phyloP scores from a whole-genome alignment of 129 eudicot species.

The Ambrosia trifida region DNA sequence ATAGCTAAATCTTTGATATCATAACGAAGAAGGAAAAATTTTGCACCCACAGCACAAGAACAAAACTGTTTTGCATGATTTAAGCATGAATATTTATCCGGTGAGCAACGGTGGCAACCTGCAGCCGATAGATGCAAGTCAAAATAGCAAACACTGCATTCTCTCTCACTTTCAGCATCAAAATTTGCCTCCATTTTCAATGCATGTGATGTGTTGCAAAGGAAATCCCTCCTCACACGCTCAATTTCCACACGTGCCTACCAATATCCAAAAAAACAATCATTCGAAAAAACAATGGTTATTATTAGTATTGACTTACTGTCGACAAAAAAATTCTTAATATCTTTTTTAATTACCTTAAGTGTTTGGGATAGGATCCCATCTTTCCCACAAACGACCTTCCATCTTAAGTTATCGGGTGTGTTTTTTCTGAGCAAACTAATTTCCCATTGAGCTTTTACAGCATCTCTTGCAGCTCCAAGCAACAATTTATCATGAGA shows the following conservation, averaged over 20 bases:
- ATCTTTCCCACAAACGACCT: slow-evolving; percentile 89
- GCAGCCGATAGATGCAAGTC: slow-evolving; percentile 96
- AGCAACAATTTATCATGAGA: slow-evolving; percentile 95
- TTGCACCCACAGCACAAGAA: slow-evolving; percentile 79
- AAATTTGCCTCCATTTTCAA: slow-evolving; percentile 87
- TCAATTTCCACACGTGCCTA: slow-evolving; percentile 91
- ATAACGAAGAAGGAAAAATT: slow-evolving; percentile 86
- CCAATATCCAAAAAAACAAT: not conserved
- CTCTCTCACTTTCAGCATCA: slow-evolving; percentile 87
- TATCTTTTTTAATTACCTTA: slow-evolving; percentile 48
- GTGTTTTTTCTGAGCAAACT: slow-evolving; percentile 72
- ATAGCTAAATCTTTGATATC: slow-evolving; percentile 76
- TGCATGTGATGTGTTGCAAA: slow-evolving; percentile 70
- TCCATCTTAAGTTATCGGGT: slow-evolving; percentile 78
- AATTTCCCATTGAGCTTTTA: slow-evolving; percentile 94
- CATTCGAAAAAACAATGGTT: not conserved
- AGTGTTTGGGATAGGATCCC: slow-evolving; percentile 84
- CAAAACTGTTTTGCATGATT: slow-evolving; percentile 94
- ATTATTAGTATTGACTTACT: not conserved
- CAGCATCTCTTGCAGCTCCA: slow-evolving; percentile 99
- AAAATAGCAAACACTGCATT: slow-evolving; percentile 82
- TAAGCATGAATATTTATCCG: slow-evolving; percentile 92
- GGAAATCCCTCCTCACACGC: slow-evolving; percentile 80
- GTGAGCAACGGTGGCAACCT: slow-evolving; percentile 90
- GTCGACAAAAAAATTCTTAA: not conserved